Evolutionary conservation across 371 early-diverging fungal genomes (phyloP), one percentile per base, ranked within the genome.

Genomic region (Zychaea mexicana): DNA sequence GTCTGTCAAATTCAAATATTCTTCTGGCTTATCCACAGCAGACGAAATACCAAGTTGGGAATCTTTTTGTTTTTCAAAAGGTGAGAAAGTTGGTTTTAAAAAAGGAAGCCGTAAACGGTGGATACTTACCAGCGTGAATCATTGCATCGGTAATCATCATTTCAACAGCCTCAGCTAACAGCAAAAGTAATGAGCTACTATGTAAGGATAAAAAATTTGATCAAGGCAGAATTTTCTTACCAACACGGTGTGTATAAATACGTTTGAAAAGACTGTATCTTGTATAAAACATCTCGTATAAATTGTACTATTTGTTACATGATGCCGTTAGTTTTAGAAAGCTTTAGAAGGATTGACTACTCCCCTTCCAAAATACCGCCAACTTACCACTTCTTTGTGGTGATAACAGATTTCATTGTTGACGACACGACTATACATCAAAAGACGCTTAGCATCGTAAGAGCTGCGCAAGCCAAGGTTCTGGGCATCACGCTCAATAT

Each of bases 271-370:
- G 74, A 66, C 90, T 90, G 67, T 93, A 96, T 2, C 98, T 87
- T 0, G 95, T 93, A 62, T 94, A 93, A 72, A 97, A 98, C 76
- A 98, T 82, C 74, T 96, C 93, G 52, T 92, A 91, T 19, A 94
- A 55, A 59, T 90, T 92, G 67, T 89, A 91, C 0, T 49, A 42
- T 8, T 36, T 36, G 2, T 36, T 36, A n/a, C n/a, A n/a, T n/a
- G n/a, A n/a, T n/a, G n/a, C n/a, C n/a, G n/a, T n/a, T n/a, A n/a
- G n/a, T n/a, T n/a, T n/a, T n/a, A n/a, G n/a, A n/a, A n/a, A n/a
- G n/a, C n/a, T n/a, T n/a, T n/a, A n/a, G n/a, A n/a, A n/a, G n/a
- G n/a, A 36, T 36, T 36, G 85, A 75, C 65, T 92, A 92, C 61
- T 92, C 55, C 15, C n/a, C n/a, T n/a, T 8, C 27, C 55, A 22